These are phyloP conservation scores for Cryomyces antarcticus DNA, from an alignment of 495 filamentous ascomycete genomes.

Conservation along the genomic window DNA sequence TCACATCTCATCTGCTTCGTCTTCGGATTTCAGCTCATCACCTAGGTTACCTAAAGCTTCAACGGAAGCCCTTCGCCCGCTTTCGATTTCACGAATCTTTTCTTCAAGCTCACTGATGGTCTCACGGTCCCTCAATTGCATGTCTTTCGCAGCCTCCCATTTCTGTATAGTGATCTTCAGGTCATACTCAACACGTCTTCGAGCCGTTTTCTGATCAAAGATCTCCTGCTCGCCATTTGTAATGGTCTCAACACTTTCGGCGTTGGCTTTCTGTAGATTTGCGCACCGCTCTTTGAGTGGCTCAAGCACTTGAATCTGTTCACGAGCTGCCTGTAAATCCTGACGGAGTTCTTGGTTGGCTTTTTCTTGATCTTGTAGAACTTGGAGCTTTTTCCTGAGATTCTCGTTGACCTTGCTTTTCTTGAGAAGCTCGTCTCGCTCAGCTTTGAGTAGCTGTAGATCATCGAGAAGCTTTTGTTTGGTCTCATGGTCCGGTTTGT, in stretches of 20 bases:
- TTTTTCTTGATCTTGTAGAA: slow-evolving; percentile 32
- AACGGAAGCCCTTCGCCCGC: not conserved
- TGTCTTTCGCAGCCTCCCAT: slow-evolving; percentile 31
- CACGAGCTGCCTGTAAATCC: slow-evolving; percentile 38
- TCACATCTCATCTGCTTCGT: slow-evolving; percentile 1
- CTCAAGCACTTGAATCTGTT: slow-evolving; percentile 57
- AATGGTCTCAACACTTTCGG: slow-evolving; percentile 36
- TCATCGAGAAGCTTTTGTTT: slow-evolving; percentile 25
- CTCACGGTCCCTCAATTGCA: slow-evolving; percentile 33
- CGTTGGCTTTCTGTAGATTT: slow-evolving; percentile 33
- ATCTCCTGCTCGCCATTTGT: slow-evolving; percentile 40
- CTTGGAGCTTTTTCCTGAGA: slow-evolving; percentile 49
- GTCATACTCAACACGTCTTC: slow-evolving; percentile 36
- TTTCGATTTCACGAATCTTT: slow-evolving; percentile 29
- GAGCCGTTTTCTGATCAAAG: slow-evolving; percentile 34
- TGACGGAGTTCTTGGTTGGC: slow-evolving; percentile 9
- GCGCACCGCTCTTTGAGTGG: slow-evolving; percentile 27
- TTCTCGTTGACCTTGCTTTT: slow-evolving; percentile 59
- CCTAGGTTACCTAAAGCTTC: not conserved
- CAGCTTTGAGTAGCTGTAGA: slow-evolving; percentile 44
- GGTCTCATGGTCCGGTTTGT: slow-evolving; percentile 22
- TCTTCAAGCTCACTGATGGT: slow-evolving; percentile 33
- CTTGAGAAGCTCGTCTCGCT: slow-evolving; percentile 54
- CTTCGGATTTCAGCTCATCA: slow-evolving; percentile 3
- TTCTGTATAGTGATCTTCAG: slow-evolving; percentile 34